Percentiles rank a stretch among this genome's conserved stretches.
These are phyloP conservation scores for Cladosporium phlei DNA, from an alignment of 2,329 filamentous ascomycete genomes.

Conservation along the genomic window DNA sequence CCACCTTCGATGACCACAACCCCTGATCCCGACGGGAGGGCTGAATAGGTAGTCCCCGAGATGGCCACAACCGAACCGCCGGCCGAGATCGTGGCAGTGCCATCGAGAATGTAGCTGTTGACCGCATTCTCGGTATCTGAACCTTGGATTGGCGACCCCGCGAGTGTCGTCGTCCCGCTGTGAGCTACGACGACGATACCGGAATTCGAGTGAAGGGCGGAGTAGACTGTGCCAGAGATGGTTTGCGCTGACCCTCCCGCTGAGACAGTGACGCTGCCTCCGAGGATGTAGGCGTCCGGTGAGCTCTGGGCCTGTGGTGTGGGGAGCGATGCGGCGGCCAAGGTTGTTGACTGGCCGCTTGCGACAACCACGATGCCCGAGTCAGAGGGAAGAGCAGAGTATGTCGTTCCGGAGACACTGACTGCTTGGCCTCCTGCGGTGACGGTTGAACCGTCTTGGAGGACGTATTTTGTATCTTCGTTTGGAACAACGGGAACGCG, in stretches of 20 bases:
- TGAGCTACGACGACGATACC: background rate
- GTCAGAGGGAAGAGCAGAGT: background rate
- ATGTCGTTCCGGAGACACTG: background rate
- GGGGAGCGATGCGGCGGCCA: background rate
- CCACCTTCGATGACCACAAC: too few species aligned
- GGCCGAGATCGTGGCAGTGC: too few species aligned
- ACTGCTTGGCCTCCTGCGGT: background rate
- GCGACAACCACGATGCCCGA: background rate
- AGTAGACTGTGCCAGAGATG: background rate
- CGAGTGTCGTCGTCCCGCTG: too few species aligned
- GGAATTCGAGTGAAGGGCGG: background rate
- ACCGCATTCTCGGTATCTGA: too few species aligned
- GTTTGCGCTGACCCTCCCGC: background rate
- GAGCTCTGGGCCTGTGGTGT: too few species aligned
- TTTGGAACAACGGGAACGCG: too few species aligned
- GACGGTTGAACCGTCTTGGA: background rate
- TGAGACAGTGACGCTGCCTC: background rate
- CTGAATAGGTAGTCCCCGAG: too few species aligned
- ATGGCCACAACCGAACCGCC: too few species aligned
- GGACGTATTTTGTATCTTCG: background rate
- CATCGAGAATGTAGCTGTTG: too few species aligned
- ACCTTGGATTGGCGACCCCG: too few species aligned
- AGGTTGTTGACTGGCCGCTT: background rate
- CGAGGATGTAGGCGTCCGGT: background rate
- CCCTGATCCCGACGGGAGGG: too few species aligned